Evolutionary conservation across 2,329 filamentous ascomycete genomes (phyloP), one percentile per base, ranked within the genome.

Genomic region (Cytospora paraplurivora): DNA sequence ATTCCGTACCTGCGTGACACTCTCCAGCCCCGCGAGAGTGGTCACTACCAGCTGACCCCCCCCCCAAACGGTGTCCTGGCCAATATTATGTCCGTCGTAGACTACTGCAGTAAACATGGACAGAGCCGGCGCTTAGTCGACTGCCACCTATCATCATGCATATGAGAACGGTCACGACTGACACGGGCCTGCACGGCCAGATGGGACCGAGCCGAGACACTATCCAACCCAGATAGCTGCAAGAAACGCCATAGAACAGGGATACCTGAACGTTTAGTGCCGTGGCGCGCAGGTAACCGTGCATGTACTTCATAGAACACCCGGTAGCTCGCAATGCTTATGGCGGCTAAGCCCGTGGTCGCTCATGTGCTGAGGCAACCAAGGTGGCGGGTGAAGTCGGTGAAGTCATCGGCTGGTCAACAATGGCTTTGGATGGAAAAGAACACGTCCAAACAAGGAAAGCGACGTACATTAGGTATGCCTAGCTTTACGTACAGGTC

Each of bases 1-100:
- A 41, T 59, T 21, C 47, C 34, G 38, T 47, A 21, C 44, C 44
- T 47, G 44, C 44, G 44, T 47, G 44, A 47, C n/a, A 47, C n/a
- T 44, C 41, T 44, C n/a, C 7, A 21, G 44, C 44, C n/a, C 17
- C 15, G 38, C 27, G 27, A 27, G 27, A 27, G 5, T 47, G 44
- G 44, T 47, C n/a, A 21, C 6, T 47, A 17, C n/a, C n/a, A 47
- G n/a, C 44, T 12, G 44, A 47, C 44, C n/a, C 44, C 44, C 44
- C 44, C 44, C 38, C 38, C 15, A 15, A 7, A 1, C n/a, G 4
- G 17, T 17, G n/a, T 21, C n/a, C 15, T 17, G 12, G 17, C n/a
- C n/a, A 17, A n/a, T 13, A 37, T 37, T 10, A n/a, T n/a, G 19
- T 19, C 5, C 15, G 41, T 19, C 7, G 10, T 7, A 7, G 41